Evolutionary conservation across 169 alveolate genomes (phyloP).

Genomic region (Eimeria maxima): DNA sequence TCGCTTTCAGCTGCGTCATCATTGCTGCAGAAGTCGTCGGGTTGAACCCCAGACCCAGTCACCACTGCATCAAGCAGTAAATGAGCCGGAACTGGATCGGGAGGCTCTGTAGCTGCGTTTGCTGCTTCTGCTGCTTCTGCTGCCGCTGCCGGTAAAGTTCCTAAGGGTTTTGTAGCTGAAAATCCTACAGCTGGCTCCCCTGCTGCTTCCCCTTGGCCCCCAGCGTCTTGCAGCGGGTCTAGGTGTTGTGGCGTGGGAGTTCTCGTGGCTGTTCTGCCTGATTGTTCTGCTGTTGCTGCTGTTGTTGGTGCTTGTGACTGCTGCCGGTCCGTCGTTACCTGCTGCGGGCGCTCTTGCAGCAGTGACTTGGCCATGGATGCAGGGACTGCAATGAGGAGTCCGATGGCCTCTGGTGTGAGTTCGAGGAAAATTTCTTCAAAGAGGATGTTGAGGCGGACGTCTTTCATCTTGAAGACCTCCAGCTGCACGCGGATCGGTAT

Average conservation of each 20-base stretch:
- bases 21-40: not conserved
- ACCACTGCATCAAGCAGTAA: not conserved
- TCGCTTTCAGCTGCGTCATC: not conserved
- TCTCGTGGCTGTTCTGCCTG: constrained; percentile 30
- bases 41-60: not conserved
- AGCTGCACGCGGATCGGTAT: constrained; percentile 80
- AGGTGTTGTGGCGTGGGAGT: constrained; percentile 13
- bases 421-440: constrained; percentile 91
- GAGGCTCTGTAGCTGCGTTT: constrained; percentile 65
- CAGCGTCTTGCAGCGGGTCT: constrained; percentile 3
- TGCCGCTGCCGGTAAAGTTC: constrained; percentile 22
- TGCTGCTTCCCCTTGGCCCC: constrained; percentile 40
- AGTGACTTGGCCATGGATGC: constrained; percentile 87
- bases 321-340: constrained; percentile 8
- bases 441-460: constrained; percentile 55
- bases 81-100: not conserved
- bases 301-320: not conserved
- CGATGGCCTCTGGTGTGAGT: constrained; percentile 90
- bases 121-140: not conserved
- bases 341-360: constrained; percentile 66
- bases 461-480: not conserved
- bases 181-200: not conserved
- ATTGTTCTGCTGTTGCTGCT: constrained; percentile 42
- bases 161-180: not conserved
- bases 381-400: constrained; percentile 89